Evolutionary conservation across 768 basidiomycete genomes (phyloP), one percentile per base, ranked within the genome.

Genomic region (Rhizopogon rudus): DNA sequence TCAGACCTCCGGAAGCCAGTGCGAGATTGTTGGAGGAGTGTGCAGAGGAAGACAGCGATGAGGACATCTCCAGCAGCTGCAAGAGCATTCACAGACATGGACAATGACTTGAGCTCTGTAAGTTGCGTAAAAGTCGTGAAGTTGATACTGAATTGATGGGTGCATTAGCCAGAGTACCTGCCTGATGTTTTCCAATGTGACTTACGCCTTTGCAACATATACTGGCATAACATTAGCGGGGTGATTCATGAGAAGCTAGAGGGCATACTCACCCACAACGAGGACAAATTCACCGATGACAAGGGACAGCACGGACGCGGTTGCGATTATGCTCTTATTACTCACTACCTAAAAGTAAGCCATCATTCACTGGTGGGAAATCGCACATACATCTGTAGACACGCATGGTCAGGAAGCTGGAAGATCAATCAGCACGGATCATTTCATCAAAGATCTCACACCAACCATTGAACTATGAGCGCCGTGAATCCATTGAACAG

Each of bases 1-100:
- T 83, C 81, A 7, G 79, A 80, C 80, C 67, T 77, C 46, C 69
- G 73, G 66, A 82, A 83, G 2, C 81, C 80, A 6, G 82, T 81
- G 9, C 80, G 72, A 1, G 80, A 75, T 14, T 55, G 66, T 12
- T 79, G 75, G 35, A 84, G 68, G 54, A 84, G 60, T 43, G 63
- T 57, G 51, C 76, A 78, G 3, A 84, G 72, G n/a, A 73, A 72
- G 12, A 55, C 51, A 0, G 82, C 81, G 39, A 84, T 83, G 8
- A 78, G 56, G 12, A 81, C 61, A 43, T 84, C 82, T 1, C 73
- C 73, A 9, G 68, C 67, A 0, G 79, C 76, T 3, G 80, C 75
- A 3, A 78, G 63, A 0, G 72, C 80, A 58, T 83, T 83, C 59
- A 84, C 75, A 3, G 79, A 67, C 44, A 77, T 77, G 0, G 81